Base-by-base conservation (phyloP, 352 stramenopile genomes). In the Thalassiosira hispida region DNA sequence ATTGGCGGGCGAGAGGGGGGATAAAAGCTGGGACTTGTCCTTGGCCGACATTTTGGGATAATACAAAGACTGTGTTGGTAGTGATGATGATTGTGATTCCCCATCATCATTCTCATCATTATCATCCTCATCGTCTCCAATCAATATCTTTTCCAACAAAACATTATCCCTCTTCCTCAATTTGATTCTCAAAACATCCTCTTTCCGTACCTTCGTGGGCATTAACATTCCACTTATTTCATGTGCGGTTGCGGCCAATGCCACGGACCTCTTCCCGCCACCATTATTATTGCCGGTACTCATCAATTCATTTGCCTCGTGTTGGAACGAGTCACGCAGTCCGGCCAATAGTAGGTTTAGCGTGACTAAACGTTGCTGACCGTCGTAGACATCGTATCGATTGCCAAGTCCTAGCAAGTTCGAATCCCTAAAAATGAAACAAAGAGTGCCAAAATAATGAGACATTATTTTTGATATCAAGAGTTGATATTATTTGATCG, bases 371-470 rank as follows among this genome's bases (percentile, higher is more conserved):
- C 81, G 70, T 53, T 88, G 81, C 56, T 88, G 81, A 44, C 81
- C 81, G 35, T 88, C 81, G 38, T 88, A 75, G 18, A 88, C 81
- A 61, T 88, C 81, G 35, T 86, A 88, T 55, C 81, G 62, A 51
- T 57, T 61, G 0, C 79, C 79, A 9, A 86, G 27, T 2, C 79
- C 79, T 2, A 77, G 33, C 0, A 47, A 3, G 6, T 62, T 70
- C 20, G 55, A 20, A 73, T 87, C 81, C 81, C n/a, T n/a, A n/a
- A n/a, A n/a, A n/a, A n/a, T n/a, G n/a, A n/a, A n/a, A n/a, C n/a
- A n/a, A n/a, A n/a, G n/a, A n/a, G n/a, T n/a, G n/a, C n/a, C n/a
- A n/a, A n/a, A n/a, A n/a, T n/a, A n/a, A n/a, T n/a, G n/a, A n/a
- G n/a, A n/a, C n/a, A n/a, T n/a, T n/a, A n/a, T n/a, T n/a, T n/a